phyloP scores from a whole-genome alignment of 2,329 filamentous ascomycete species.

The Paramyrothecium roridum region DNA sequence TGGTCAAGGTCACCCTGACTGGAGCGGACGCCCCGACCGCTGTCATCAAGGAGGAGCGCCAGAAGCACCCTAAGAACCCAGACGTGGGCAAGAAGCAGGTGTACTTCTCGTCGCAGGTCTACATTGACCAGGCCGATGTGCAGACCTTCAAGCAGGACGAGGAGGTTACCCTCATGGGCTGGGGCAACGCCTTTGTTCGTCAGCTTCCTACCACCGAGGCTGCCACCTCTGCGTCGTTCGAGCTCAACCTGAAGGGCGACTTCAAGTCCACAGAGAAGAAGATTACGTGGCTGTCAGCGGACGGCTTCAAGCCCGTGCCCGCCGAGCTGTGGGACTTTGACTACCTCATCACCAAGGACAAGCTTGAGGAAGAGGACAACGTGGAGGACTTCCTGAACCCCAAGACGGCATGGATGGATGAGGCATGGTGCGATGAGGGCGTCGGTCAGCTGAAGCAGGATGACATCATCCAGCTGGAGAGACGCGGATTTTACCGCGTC shows the following conservation, averaged over 20 bases:
- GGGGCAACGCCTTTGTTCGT: conserved; percentile 84
- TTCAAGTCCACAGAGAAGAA: conserved; percentile 97
- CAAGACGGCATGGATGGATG: conserved; percentile 69
- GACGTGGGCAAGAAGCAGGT: conserved; percentile 84
- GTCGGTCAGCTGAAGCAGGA: conserved; percentile 75
- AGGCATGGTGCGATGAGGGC: conserved; percentile 78
- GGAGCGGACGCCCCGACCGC: conserved; percentile 64
- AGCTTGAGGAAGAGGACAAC: conserved; percentile 82
- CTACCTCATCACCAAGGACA: conserved; percentile 93
- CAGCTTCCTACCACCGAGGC: conserved; percentile 56
- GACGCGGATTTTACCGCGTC: conserved; percentile 87
- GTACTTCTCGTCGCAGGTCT: conserved; percentile 68
- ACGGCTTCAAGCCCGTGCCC: conserved; percentile 72
- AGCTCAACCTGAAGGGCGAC: conserved; percentile 89
- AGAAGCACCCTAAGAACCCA: conserved; percentile 86
- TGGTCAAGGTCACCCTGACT: conserved; percentile 67
- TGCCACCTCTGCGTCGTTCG: conserved; percentile 70
- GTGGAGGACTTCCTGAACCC: conserved; percentile 81
- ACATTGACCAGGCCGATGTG: conserved; percentile 85
- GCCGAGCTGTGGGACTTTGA: conserved; percentile 93
- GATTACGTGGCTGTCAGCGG: conserved; percentile 83
- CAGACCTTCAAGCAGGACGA: conserved; percentile 78
- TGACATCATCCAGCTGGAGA: conserved; percentile 93
- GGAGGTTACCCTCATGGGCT: conserved; percentile 94
- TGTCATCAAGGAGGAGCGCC: conserved; percentile 69